Conservation (phyloP, 164 flowering plant genomes). For the Malania oleifera region DNA sequence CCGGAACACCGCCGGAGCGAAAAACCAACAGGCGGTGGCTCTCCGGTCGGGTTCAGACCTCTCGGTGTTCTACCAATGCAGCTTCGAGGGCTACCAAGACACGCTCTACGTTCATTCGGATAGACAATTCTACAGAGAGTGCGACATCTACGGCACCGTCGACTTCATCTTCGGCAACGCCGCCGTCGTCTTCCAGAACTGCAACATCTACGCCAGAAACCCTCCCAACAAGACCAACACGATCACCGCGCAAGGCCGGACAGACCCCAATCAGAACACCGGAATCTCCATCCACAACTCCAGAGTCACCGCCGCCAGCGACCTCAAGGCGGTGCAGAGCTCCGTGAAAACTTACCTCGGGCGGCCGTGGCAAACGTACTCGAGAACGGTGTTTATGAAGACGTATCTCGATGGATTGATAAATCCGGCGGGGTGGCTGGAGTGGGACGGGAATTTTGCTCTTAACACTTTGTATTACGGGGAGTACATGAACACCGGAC, state of each 20-base stretch:
- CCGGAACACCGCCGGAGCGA: background rate
- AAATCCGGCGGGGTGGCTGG: too few relatives aligned
- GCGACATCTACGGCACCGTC: conserved; percentile 3
- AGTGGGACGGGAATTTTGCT: too few relatives aligned
- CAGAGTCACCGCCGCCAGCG: background rate
- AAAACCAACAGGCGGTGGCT: conserved; percentile 5
- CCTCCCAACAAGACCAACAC: conserved; percentile 4
- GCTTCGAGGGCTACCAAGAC: conserved; percentile 4
- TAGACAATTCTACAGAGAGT: background rate
- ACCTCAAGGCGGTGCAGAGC: background rate
- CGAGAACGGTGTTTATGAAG: conserved; percentile 1
- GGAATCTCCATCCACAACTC: background rate
- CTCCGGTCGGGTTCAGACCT: background rate
- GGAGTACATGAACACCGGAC: conserved; percentile 4
- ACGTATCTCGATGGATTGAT: background rate
- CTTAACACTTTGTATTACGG: background rate
- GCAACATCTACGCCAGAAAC: background rate
- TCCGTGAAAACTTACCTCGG: conserved; percentile 2
- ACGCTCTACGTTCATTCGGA: conserved; percentile 4
- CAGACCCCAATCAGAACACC: conserved; percentile 2
- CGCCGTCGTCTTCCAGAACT: too few relatives aligned
- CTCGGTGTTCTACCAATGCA: conserved; percentile 3
- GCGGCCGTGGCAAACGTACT: conserved; percentile 1
- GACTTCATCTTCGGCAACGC: too few relatives aligned
- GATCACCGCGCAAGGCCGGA: conserved; percentile 1